Conservation (phyloP, 2,329 filamentous ascomycete genomes). For the Pseudocercospora pini-densiflorae region DNA sequence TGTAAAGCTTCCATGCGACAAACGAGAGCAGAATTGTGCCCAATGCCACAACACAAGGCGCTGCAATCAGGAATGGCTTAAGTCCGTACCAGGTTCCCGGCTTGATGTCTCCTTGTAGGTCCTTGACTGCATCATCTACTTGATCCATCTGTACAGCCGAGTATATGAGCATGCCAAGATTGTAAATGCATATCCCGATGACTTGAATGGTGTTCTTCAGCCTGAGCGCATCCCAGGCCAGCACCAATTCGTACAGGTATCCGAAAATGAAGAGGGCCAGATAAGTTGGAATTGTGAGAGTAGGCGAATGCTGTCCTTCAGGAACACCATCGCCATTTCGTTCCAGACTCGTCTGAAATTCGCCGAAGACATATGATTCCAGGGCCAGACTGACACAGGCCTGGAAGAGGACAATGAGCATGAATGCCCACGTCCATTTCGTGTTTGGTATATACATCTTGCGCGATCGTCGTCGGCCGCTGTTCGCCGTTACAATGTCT, state of each 20-base stretch:
- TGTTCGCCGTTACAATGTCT: conserved; percentile 30
- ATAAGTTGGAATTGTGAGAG: conserved; percentile 82
- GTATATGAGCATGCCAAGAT: conserved; percentile 89
- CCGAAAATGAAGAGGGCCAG: conserved; percentile 96
- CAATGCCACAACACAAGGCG: conserved; percentile 81
- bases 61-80: conserved; percentile 78
- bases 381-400: conserved; percentile 79
- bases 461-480: conserved; percentile 40
- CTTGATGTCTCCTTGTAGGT: conserved; percentile 54
- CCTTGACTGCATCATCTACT: conserved; percentile 72
- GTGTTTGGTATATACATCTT: conserved; percentile 80
- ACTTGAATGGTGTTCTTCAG: conserved; percentile 98
- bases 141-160: conserved; percentile 92
- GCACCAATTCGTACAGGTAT: conserved; percentile 86
- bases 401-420: conserved; percentile 74
- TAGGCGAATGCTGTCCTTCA: conserved; percentile 19
- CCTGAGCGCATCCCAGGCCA: conserved; percentile 91
- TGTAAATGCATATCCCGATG: conserved; percentile 92
- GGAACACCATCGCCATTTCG: conserved; percentile 3
- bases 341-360: conserved; percentile 70
- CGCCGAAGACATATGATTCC: conserved; percentile 88
- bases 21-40: conserved; percentile 74
- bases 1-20: conserved; percentile 92
- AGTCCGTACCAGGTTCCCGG: conserved; percentile 69
- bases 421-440: conserved; percentile 87